Conservation (phyloP, 2,329 filamentous ascomycete species). For the Colletotrichum spaethianum region DNA sequence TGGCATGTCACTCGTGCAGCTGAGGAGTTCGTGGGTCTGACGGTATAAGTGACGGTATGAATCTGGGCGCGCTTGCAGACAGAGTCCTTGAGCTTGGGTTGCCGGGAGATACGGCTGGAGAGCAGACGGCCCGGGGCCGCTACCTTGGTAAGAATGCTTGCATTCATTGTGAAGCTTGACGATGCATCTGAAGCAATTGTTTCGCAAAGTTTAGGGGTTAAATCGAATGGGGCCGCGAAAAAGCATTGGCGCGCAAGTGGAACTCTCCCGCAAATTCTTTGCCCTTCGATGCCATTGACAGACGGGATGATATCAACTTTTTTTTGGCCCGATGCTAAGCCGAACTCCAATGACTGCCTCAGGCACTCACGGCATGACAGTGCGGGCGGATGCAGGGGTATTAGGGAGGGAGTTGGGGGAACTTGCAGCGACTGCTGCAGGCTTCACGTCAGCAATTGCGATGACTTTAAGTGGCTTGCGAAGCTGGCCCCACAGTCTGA, state of each 20-base stretch:
- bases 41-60: conserved; percentile 38
- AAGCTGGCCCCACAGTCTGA: conserved; percentile 21
- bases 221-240: conserved; percentile 29
- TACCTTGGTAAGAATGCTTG: conserved; percentile 62
- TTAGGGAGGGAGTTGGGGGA: not conserved
- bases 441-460: conserved; percentile 34
- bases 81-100: conserved; percentile 56
- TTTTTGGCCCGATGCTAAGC: conserved; percentile 41
- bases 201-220: conserved; percentile 32
- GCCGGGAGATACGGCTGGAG: conserved; percentile 53
- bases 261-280: conserved; percentile 46
- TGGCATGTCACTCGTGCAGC: conserved; percentile 50
- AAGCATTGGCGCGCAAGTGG: conserved; percentile 37
- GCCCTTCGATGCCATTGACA: conserved; percentile 43
- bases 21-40: conserved; percentile 34
- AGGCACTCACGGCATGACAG: conserved; percentile 13
- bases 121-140: conserved; percentile 62
- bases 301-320: conserved; percentile 41
- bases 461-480: conserved; percentile 38
- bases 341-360: conserved; percentile 32
- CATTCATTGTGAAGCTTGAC: conserved; percentile 59
- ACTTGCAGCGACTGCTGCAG: conserved; percentile 3
- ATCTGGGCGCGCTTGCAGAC: conserved; percentile 53
- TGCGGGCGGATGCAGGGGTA: not conserved
- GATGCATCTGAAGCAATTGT: conserved; percentile 36